Evolutionary conservation across 164 flowering plant species (phyloP), one percentile per base, ranked within the genome.

Genomic region (Warburgia ugandensis): DNA sequence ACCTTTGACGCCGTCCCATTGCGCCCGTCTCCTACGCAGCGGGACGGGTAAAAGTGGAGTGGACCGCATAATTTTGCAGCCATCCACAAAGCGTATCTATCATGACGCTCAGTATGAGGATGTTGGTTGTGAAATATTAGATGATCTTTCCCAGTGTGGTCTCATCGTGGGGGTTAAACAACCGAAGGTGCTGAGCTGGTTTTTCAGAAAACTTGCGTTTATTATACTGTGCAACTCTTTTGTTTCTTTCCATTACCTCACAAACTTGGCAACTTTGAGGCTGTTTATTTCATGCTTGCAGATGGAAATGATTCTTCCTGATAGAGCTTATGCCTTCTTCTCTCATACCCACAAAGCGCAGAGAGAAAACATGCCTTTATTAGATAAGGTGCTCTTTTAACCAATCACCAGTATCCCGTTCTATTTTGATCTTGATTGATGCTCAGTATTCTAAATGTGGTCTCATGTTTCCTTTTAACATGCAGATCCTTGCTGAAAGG

Each of bases 271-370:
- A 32, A 32, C 19, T 46, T 33, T 43, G 31, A 30, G 20, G 19
- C 33, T 45, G 22, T 28, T 45, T 31, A 48, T 59, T 56, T 43
- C 6, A 14, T 25, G 22, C 32, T 2, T 65, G 69, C 87, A 84
- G 97, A 56, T 94, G 74, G 96, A 94, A 60, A 78, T 84, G 90
- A 79, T 94, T 67, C 81, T 84, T 59, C 92, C 99, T 23, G 74
- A 80, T 28, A 80, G 78, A 61, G 96, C 94, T 6, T 94, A 94
- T 67, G 77, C 96, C 6, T 89, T 94, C 60, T 94, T 94, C 72
- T 94, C 99, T 3, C 99, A 94, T 55, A 94, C 99, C 29, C 99
- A 94, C 75, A 94, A 94, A 71, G 99, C 94, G 1, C 99, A 94
- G 63, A 81, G 72, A 64, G 95, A 94, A 61, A 94, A 84, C 73